phyloP scores from a whole-genome alignment of 345 rosid species.

The Mangifera indica region DNA sequence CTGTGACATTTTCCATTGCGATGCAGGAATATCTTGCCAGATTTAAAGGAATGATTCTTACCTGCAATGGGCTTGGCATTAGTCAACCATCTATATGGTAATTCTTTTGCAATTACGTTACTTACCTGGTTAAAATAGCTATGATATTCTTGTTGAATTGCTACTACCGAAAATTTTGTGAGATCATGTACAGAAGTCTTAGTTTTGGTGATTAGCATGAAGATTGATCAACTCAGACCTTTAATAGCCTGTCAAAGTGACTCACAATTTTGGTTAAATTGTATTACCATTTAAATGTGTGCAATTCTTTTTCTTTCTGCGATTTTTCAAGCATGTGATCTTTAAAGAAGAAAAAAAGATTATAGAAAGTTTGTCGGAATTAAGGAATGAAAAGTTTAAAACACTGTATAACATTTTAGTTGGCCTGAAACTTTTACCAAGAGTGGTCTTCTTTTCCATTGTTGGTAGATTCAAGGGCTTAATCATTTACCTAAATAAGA shows the following conservation, averaged over 20 bases:
- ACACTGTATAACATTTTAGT: not conserved
- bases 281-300: no score
- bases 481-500: no score
- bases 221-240: slow-evolving; percentile 4
- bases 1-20: slow-evolving; percentile 12
- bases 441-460: not conserved
- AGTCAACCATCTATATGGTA: slow-evolving; percentile 62
- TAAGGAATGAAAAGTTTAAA: not conserved
- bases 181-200: not conserved
- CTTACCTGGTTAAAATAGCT: slow-evolving; percentile 3
- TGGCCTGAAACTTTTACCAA: not conserved
- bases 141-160: not conserved
- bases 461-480: no score
- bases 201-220: not conserved
- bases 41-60: slow-evolving; percentile 88
- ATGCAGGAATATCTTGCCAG: slow-evolving; percentile 80
- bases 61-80: slow-evolving; percentile 91
- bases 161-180: not conserved
- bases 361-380: not conserved
- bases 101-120: slow-evolving; percentile 16
- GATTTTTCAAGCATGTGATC: no score
- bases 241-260: not conserved
- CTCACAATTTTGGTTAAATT: no score
- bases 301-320: no score
- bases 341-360: no score